These are phyloP conservation scores for Kingdonia uniflora DNA, from an alignment of 164 flowering plant species.

Conservation along the genomic window DNA sequence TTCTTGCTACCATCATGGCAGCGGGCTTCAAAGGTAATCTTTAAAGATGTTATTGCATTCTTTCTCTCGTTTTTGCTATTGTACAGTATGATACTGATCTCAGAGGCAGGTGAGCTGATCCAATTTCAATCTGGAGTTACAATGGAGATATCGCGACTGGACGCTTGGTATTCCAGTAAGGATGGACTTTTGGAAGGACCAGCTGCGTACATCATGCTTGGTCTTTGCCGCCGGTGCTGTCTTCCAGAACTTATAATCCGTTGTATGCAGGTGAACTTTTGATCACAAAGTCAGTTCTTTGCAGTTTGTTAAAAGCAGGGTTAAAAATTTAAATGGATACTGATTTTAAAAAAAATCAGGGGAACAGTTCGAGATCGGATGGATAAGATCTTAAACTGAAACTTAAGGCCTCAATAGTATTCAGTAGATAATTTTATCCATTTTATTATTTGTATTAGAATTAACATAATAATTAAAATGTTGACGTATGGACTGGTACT, in stretches of 20 bases:
- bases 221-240: constrained; percentile 92
- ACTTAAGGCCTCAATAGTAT: too few relatives aligned
- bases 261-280: constrained; percentile 66
- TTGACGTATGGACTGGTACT: too few relatives aligned
- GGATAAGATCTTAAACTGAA: too few relatives aligned
- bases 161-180: constrained; percentile 78
- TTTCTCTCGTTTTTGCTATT: too few relatives aligned
- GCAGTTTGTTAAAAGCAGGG: too few relatives aligned
- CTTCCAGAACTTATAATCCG: constrained; percentile 87
- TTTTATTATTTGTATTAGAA: too few relatives aligned
- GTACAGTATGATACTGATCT: constrained; percentile 1
- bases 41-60: neutral
- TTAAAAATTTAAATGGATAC: too few relatives aligned
- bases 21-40: constrained; percentile 87
- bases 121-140: constrained; percentile 89
- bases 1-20: constrained; percentile 70
- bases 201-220: constrained; percentile 69
- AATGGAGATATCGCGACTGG: constrained; percentile 81
- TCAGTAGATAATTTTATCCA: too few relatives aligned
- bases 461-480: too few relatives aligned
- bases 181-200: constrained; percentile 60
- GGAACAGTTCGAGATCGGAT: too few relatives aligned
- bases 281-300: too few relatives aligned
- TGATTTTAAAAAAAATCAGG: too few relatives aligned
- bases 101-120: constrained; percentile 64